These are phyloP conservation scores for Gigaspora rosea DNA, from an alignment of 192 early-diverging fungal species.

Conservation along the genomic window DNA sequence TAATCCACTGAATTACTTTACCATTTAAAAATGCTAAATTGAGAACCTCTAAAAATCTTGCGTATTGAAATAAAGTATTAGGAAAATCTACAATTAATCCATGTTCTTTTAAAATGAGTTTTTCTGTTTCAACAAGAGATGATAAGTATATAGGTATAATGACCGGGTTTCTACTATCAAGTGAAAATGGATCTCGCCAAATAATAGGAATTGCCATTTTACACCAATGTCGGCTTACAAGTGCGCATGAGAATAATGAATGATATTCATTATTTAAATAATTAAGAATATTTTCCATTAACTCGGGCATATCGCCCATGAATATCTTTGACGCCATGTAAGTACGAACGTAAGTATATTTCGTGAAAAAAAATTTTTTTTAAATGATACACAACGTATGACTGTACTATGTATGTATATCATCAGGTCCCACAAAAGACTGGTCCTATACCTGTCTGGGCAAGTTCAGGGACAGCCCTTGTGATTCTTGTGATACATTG, in stretches of 20 bases:
- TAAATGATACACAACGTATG: too few relatives aligned
- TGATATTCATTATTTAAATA: neutral
- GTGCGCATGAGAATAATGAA: neutral
- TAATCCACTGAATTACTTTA: too few relatives aligned
- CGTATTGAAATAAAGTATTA: too few relatives aligned
- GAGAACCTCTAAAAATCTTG: too few relatives aligned
- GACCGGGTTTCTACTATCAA: neutral
- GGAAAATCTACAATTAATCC: neutral
- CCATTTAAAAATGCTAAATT: too few relatives aligned
- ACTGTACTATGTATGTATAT: too few relatives aligned
- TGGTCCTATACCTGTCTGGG: too few relatives aligned
- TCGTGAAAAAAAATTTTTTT: too few relatives aligned
- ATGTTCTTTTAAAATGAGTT: neutral
- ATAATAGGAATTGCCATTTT: neutral
- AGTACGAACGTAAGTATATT: too few relatives aligned
- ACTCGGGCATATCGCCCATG: neutral
- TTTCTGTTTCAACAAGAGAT: neutral
- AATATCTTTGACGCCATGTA: neutral
- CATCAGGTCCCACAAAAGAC: too few relatives aligned
- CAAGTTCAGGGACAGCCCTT: too few relatives aligned
- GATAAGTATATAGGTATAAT: neutral
- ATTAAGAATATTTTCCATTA: neutral
- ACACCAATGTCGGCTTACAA: slow-evolving; percentile 1
- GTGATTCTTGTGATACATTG: too few relatives aligned
- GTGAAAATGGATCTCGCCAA: slow-evolving; percentile 2